Base-by-base conservation (phyloP, 225 moss, liverwort and hornwort genomes). In the Marchantia paleacea region DNA sequence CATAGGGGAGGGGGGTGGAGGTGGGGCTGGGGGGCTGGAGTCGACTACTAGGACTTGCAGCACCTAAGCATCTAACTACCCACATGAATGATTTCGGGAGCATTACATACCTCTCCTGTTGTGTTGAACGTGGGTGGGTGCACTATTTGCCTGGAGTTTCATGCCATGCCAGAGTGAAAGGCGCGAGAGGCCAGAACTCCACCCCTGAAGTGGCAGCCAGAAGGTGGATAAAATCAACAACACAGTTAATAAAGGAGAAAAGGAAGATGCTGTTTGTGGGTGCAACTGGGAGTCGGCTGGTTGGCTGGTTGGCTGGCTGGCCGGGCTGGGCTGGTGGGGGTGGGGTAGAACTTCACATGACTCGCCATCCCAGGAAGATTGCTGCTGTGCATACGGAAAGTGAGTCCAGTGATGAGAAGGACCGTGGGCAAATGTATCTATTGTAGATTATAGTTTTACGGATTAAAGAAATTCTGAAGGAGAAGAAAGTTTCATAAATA, bases 331-430 rank as follows among this genome's bases (percentile, higher is more conserved):
- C 57, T 12, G 57, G 57, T 57, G 57, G 19, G 13, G 57, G 57
- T 57, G 57, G 57, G 57, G 57, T 63, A 63, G 63, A 63, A 63
- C 19, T 63, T 69, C 69, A 69, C 69, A 69, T 29, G 69, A 69
- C 69, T 69, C 69, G 69, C 69, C 69, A 39, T 31, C 69, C 69
- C 28, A 69, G 28, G 69, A 69, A 69, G 69, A 69, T 69, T 69
- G 26, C 69, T 47, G 30, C 69, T 13, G 15, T 18, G 13, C 19
- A 10, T 69, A 10, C 29, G 24, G 69, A 28, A 69, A 69, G 24
- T 24, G 69, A 29, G 69, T 29, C 69, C 26, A 31, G 69, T 69
- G 69, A 69, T n/a, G 63, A n/a, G 24, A 24, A 20, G 63, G 63
- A 63, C 22, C 22, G 20, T 63, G 63, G 19, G 57, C 57, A 57